These are phyloP conservation scores for Geosmithia flava DNA, from an alignment of 2,329 filamentous ascomycete genomes.

Conservation along the genomic window DNA sequence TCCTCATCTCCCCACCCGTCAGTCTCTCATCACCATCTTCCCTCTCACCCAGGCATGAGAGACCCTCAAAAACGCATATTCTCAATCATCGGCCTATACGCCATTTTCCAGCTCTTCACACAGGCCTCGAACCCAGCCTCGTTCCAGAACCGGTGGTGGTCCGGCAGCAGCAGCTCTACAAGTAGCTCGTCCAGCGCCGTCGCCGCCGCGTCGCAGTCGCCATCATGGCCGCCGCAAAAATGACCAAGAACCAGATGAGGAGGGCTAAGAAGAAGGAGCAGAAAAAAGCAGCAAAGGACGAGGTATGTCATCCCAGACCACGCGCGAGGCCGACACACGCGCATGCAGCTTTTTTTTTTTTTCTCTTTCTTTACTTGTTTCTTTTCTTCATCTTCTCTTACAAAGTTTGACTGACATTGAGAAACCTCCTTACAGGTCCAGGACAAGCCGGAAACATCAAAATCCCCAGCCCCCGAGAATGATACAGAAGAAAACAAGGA, in stretches of 20 bases:
- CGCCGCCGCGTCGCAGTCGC: conserved; percentile 7
- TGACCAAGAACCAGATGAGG: conserved; percentile 88
- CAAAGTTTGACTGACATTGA: not conserved
- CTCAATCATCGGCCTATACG: conserved; percentile 19
- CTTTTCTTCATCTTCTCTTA: not conserved
- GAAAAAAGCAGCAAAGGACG: conserved; percentile 44
- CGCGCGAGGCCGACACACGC: not conserved
- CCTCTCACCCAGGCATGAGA: conserved; percentile 14
- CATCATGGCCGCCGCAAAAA: conserved; percentile 54
- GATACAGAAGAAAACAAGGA: conserved; percentile 1
- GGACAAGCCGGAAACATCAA: conserved; percentile 3
- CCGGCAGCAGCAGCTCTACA: conserved; percentile 9
- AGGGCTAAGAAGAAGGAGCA: conserved; percentile 90
- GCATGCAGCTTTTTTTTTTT: not conserved
- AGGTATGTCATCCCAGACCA: conserved; percentile 4
- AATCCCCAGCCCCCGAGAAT: conserved; percentile 21
- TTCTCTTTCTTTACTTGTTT: too few species aligned
- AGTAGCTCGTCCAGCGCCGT: conserved; percentile 4
- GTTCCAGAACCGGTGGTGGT: conserved; percentile 12
- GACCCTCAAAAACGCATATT: conserved; percentile 24
- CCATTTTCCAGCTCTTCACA: conserved; percentile 20
- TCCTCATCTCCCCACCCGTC: not conserved
- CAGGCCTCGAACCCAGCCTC: conserved; percentile 17
- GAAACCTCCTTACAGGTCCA: not conserved
- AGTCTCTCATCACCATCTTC: not conserved